These are phyloP conservation scores for Obba rivulosa DNA, from an alignment of 768 basidiomycete species.

Conservation along the genomic window DNA sequence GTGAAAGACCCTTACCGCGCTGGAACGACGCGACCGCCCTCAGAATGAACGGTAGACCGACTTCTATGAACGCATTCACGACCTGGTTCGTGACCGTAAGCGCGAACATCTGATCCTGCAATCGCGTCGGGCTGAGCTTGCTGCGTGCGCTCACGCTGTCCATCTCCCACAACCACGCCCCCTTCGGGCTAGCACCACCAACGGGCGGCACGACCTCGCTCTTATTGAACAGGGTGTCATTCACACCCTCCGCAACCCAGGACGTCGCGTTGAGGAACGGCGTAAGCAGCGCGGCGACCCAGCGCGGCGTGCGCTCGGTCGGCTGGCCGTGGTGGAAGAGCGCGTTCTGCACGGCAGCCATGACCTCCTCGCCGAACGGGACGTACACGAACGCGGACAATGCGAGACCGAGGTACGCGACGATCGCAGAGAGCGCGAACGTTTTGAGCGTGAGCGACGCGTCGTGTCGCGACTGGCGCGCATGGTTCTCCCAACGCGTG, in stretches of 20 bases:
- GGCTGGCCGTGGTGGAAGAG: slow-evolving; percentile 18
- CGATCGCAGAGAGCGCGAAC: slow-evolving; percentile 83
- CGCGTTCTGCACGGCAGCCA: slow-evolving; percentile 43
- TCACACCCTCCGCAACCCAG: neutral
- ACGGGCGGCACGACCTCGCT: slow-evolving; percentile 11
- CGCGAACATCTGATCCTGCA: slow-evolving; percentile 92
- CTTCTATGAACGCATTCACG: slow-evolving; percentile 69
- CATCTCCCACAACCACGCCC: slow-evolving; percentile 42
- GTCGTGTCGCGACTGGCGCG: slow-evolving; percentile 69
- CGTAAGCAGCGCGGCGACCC: neutral
- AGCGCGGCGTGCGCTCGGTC: slow-evolving; percentile 5
- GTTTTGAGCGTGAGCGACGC: slow-evolving; percentile 85
- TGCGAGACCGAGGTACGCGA: slow-evolving; percentile 86
- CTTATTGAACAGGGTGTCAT: neutral
- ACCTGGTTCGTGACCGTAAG: slow-evolving; percentile 87
- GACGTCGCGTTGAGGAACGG: neutral
- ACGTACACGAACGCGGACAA: slow-evolving; percentile 96
- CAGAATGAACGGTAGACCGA: slow-evolving; percentile 75
- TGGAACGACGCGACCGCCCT: slow-evolving; percentile 51
- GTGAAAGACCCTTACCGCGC: slow-evolving; percentile 33
- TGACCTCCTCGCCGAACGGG: slow-evolving; percentile 84
- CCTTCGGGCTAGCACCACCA: slow-evolving; percentile 13
- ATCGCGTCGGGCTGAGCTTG: slow-evolving; percentile 61
- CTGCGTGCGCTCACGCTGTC: slow-evolving; percentile 44
- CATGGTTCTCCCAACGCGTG: slow-evolving; percentile 91